Conservation (phyloP, 345 rosid genomes). For the Eucalyptus pumila region DNA sequence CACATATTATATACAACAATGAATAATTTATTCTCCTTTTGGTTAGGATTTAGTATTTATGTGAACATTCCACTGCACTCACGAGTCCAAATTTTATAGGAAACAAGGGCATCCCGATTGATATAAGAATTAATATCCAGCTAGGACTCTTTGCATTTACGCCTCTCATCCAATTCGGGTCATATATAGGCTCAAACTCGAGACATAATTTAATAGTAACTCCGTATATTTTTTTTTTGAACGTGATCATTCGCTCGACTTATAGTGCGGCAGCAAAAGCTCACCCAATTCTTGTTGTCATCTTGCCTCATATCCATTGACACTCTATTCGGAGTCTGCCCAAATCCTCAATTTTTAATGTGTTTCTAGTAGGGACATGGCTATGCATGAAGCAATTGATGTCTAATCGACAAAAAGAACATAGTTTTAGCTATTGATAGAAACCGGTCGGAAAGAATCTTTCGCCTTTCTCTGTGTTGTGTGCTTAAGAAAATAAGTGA, state of each 20-base stretch:
- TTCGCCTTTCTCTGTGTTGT: not conserved
- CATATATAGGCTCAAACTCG: rapidly evolving
- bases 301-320: not conserved
- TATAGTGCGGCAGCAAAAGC: not conserved
- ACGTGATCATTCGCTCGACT: rapidly evolving
- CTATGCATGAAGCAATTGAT: not conserved
- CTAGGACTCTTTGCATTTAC: no score
- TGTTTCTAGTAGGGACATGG: not conserved
- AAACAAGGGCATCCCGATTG: not conserved
- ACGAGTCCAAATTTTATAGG: not conserved
- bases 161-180: not conserved
- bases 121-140: no score
- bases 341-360: not conserved
- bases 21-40: not conserved
- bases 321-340: not conserved
- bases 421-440: not conserved
- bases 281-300: not conserved
- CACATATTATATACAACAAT: not conserved
- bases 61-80: not conserved
- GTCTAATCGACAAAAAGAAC: not conserved
- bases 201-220: not conserved
- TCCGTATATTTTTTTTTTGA: not conserved
- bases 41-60: not conserved
- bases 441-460: not conserved
- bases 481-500: not conserved